Evolutionary conservation across 2,329 filamentous ascomycete genomes (phyloP).

Genomic region (Rhynchosporium secalis): DNA sequence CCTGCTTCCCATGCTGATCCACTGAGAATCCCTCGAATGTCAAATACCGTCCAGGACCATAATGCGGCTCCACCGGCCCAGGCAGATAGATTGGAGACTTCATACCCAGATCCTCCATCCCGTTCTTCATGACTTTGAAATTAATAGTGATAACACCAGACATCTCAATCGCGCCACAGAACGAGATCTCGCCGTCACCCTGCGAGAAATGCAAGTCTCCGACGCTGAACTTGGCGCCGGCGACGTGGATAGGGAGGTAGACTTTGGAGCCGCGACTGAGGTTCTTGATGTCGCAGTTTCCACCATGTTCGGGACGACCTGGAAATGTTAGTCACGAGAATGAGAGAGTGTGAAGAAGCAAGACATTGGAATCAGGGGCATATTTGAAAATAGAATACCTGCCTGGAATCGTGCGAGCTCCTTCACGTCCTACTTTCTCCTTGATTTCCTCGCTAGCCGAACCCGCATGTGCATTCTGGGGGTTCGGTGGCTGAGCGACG

Average conservation of each 20-base stretch:
- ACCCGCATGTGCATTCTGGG: conserved; percentile 72
- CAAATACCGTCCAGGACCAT: conserved; percentile 76
- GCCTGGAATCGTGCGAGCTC: conserved; percentile 82
- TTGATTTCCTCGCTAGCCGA: conserved; percentile 57
- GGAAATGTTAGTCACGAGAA: background rate
- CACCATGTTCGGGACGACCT: conserved; percentile 52
- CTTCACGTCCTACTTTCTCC: conserved; percentile 71
- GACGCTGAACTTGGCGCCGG: conserved; percentile 85
- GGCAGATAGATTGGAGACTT: conserved; percentile 84
- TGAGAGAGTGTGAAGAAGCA: background rate
- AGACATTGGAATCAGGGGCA: background rate
- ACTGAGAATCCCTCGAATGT: conserved; percentile 92
- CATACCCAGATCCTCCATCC: conserved; percentile 71
- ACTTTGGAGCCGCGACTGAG: conserved; percentile 77
- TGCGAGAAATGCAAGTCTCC: conserved; percentile 87
- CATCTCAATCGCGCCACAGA: conserved; percentile 92
- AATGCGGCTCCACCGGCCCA: conserved; percentile 85
- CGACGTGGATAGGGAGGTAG: conserved; percentile 83
- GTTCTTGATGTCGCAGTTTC: conserved; percentile 92
- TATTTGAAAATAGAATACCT: conserved; percentile 1
- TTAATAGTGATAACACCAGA: conserved; percentile 88
- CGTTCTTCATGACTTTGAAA: conserved; percentile 82
- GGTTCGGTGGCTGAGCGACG: conserved; percentile 76
- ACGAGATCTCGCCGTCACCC: conserved; percentile 88
- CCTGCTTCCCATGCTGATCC: conserved; percentile 81